Evolutionary conservation across 2,329 filamentous ascomycete species (phyloP).

Genomic region (Arachnomyces sp.): DNA sequence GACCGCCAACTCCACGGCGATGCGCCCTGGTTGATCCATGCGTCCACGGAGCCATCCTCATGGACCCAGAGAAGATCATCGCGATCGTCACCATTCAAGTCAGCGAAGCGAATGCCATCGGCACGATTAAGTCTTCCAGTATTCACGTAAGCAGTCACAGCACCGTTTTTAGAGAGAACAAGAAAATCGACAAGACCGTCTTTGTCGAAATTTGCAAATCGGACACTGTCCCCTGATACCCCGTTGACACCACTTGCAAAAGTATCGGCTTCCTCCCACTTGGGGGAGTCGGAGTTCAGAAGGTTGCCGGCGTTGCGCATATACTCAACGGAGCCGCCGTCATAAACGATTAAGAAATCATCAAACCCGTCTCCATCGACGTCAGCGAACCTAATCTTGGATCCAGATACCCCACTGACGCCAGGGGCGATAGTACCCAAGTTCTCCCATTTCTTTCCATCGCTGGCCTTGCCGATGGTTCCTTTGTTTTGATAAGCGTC

Average conservation of each 20-base stretch:
- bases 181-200: constrained; percentile 1
- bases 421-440: constrained; percentile 7
- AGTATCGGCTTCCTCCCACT: not conserved
- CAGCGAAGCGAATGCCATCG: constrained; percentile 3
- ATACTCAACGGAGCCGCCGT: constrained; percentile 1
- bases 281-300: not conserved
- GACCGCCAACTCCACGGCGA: too few relatives aligned
- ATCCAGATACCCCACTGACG: not conserved
- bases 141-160: not conserved
- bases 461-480: not conserved
- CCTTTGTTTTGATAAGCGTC: not conserved
- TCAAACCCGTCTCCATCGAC: not conserved
- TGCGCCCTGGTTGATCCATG: constrained; percentile 8
- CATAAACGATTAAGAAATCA: constrained; percentile 2
- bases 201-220: not conserved
- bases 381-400: not conserved
- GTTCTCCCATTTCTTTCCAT: not conserved
- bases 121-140: not conserved
- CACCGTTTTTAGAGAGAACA: not conserved
- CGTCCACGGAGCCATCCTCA: constrained; percentile 4
- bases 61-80: constrained; percentile 11
- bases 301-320: constrained; percentile 1
- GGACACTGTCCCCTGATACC: not conserved
- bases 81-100: constrained; percentile 9
- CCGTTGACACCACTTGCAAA: constrained; percentile 1